phyloP scores from a whole-genome alignment of 352 stramenopile genomes.

The Globisporangium parvum region DNA sequence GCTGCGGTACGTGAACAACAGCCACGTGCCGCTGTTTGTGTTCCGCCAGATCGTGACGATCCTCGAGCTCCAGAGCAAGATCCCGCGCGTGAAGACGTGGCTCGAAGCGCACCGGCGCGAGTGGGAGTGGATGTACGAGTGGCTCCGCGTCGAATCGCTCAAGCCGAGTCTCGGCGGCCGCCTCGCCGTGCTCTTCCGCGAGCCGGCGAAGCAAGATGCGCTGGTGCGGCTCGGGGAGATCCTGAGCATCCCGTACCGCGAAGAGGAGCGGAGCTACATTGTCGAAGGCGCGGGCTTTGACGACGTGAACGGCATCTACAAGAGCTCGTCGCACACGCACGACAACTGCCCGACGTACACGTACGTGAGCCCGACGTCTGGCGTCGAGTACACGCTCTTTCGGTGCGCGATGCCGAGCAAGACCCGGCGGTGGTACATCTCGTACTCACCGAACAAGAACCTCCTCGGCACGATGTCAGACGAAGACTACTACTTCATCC shows the following conservation, averaged over 20 bases:
- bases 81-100: constrained; percentile 50
- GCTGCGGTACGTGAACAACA: constrained; percentile 59
- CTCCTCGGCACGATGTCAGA: constrained; percentile 81
- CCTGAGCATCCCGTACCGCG: constrained; percentile 51
- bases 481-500: constrained; percentile 86
- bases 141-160: constrained; percentile 81
- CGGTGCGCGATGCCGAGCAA: constrained; percentile 97
- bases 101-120: constrained; percentile 40
- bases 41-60: constrained; percentile 71
- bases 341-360: constrained; percentile 76
- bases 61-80: constrained; percentile 62
- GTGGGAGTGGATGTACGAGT: constrained; percentile 87
- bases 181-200: constrained; percentile 50
- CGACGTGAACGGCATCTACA: constrained; percentile 93
- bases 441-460: constrained; percentile 89
- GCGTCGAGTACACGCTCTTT: constrained; percentile 92
- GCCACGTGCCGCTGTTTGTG: constrained; percentile 70
- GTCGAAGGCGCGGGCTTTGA: constrained; percentile 87
- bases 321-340: constrained; percentile 70
- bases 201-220: constrained; percentile 70
- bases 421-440: constrained; percentile 98
- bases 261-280: constrained; percentile 82
- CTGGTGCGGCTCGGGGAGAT: constrained; percentile 59
- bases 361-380: constrained; percentile 34
- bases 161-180: constrained; percentile 72